Base-by-base conservation (phyloP, 1,284 basidiomycete genomes). In the Sanguinoderma infundibulare region DNA sequence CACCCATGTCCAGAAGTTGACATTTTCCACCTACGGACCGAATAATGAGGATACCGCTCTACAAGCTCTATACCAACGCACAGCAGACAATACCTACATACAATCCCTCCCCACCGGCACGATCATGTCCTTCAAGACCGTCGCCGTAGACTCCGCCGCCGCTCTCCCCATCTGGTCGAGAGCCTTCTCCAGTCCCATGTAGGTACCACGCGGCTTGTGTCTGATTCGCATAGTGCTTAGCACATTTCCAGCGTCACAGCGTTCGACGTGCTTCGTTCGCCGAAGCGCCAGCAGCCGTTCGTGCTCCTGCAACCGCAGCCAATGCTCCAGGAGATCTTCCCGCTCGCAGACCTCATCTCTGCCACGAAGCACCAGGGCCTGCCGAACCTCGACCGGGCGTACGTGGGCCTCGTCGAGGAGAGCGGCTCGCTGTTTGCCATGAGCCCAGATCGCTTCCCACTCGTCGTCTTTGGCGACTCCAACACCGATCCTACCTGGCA, bases 11-110 rank as follows among this genome's bases (percentile, higher is more conserved):
- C 93, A 95, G 68, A 89, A 88, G 55, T 81, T 95, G 5, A 86
- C 87, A 0, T 95, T 93, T 74, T 94, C 94, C 0, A 84, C 87
- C 0, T 95, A 95, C 72, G 91, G 92, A 0, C 92, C 94, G 6
- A 94, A 94, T 69, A 92, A 91, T 68, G 85, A 92, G 71, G 88
- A 92, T 70, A 83, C 81, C 61, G 73, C 80, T 5, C 69, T 85
- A 12, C 94, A 95, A 71, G 74, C 83, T 3, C 69, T 82, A 4
- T 95, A 94, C 74, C 82, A 80, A 6, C 83, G 81, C 20, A 91
- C 92, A 0, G 84, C 85, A 49, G 93, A 95, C 73, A 82, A 89
- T 62, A 76, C 80, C 40, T 95, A 95, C 75, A 84, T 95, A 49
- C 91, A 95, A 66, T 83, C 90, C 24, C 80, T 91, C 10, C 87